Base-by-base conservation (phyloP, 169 alveolate genomes). In the Perkinsus marinus region DNA sequence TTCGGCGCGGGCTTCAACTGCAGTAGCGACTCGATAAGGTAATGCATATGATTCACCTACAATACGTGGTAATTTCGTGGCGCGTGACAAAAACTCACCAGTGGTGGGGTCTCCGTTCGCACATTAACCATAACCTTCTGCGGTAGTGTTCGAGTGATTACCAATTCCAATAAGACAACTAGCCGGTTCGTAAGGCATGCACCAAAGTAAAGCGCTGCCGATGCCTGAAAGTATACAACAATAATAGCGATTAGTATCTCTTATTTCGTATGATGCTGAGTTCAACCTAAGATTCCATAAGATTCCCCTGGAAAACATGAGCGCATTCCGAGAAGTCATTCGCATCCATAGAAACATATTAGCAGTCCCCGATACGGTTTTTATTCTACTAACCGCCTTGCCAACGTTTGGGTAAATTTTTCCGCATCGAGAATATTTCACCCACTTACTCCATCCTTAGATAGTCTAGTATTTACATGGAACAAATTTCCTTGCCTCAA, bases 111-210 rank as follows among this genome's bases (percentile, higher is more conserved):
- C 39, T 93, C 95, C 26, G 95, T 93, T 47, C 93, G 46, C 39
- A 93, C 92, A 38, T 93, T 92, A 9, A 93, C 47, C 47, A 92
- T 91, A 10, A 93, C 93, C 34, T 36, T 79, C 41, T 92, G 91
- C 38, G 91, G 92, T 34, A 92, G 94, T 30, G 93, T 89, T 22
- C 92, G 92, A n/a, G 92, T 91, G 39, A 93, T 68, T 6, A 92
- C 95, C 90, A 92, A 93, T 43, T 93, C 92, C 37, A 93, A 43
- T 34, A 93, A 90, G 36, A 93, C 95, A 41, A 93, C 89, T 41
- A 92, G 91, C 46, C 92, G 92, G 39, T 93, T 93, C 36, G 95
- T 92, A 39, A 93, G 16, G 90, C 95, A 92, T 22, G 95, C 95
- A 46, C 92, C 92, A 41, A 91, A 93, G 43, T 92, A 93, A 68